These are phyloP conservation scores for Aspergillus carbonarius DNA, from an alignment of 2,329 filamentous ascomycete genomes.

Conservation along the genomic window DNA sequence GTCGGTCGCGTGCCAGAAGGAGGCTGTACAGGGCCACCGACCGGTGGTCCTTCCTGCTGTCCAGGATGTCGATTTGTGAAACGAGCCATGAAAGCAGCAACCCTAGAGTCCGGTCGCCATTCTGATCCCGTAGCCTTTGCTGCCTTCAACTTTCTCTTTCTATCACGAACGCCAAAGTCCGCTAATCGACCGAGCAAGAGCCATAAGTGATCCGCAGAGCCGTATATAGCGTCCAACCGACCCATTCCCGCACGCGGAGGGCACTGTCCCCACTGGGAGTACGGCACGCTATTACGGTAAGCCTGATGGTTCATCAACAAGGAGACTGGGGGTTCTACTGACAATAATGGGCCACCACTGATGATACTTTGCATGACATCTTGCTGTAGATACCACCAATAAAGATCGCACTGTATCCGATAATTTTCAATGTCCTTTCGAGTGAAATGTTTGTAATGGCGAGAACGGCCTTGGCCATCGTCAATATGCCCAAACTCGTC, in stretches of 20 bases:
- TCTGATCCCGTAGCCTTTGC: constrained; percentile 59
- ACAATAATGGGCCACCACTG: constrained; percentile 83
- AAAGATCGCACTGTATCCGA: constrained; percentile 79
- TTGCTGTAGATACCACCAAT: constrained; percentile 96
- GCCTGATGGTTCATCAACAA: constrained; percentile 10
- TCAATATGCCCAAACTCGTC: constrained; percentile 57
- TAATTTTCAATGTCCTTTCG: constrained; percentile 71
- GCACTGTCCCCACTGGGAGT: constrained; percentile 78
- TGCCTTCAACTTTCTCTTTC: constrained; percentile 71
- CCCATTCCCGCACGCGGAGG: constrained; percentile 80
- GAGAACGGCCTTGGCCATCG: constrained; percentile 17
- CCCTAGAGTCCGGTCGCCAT: constrained; percentile 55
- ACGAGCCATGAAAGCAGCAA: constrained; percentile 42
- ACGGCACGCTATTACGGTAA: constrained; percentile 65
- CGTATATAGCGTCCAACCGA: constrained; percentile 75
- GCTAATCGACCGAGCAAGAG: constrained; percentile 77
- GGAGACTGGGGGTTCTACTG: constrained; percentile 43
- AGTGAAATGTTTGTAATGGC: constrained; percentile 38
- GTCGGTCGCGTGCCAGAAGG: constrained; percentile 12
- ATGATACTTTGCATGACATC: constrained; percentile 88
- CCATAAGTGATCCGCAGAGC: constrained; percentile 83
- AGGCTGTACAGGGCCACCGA: constrained; percentile 10
- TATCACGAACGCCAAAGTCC: constrained; percentile 74
- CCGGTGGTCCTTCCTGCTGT: constrained; percentile 12
- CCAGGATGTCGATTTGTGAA: constrained; percentile 21